phyloP scores from a whole-genome alignment of 768 basidiomycete genomes.

The Neoboletus magnificus region DNA sequence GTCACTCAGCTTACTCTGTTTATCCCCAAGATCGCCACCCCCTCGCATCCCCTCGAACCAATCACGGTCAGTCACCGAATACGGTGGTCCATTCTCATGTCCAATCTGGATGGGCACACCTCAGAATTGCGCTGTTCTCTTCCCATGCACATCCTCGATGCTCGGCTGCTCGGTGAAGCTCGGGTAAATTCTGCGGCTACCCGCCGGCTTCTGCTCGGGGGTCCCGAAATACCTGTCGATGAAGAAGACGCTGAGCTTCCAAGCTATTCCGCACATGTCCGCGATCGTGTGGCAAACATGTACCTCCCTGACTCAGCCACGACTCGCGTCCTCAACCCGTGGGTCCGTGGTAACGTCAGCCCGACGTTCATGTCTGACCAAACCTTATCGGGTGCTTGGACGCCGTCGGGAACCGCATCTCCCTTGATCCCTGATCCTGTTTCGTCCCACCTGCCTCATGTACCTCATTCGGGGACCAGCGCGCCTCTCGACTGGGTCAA shows the following conservation, averaged over 20 bases:
- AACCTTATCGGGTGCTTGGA: constrained; percentile 17
- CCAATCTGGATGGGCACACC: constrained; percentile 86
- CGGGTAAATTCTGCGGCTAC: constrained; percentile 68
- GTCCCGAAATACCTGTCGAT: constrained; percentile 34
- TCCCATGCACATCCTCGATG: constrained; percentile 80
- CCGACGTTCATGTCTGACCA: constrained; percentile 29
- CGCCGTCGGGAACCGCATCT: constrained; percentile 36
- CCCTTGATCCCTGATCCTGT: constrained; percentile 37
- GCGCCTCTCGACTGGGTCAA: constrained; percentile 76
- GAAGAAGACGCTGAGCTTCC: constrained; percentile 74
- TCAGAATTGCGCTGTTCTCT: constrained; percentile 95
- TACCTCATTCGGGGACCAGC: constrained; percentile 41
- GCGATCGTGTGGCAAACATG: constrained; percentile 85
- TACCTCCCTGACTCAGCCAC: constrained; percentile 62
- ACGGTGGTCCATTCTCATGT: constrained; percentile 74
- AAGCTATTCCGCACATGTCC: constrained; percentile 84
- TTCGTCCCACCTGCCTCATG: constrained; percentile 35
- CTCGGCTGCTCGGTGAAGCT: constrained; percentile 71
- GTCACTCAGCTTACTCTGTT: constrained; percentile 58
- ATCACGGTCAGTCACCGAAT: constrained; percentile 75
- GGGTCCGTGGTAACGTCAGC: constrained; percentile 44
- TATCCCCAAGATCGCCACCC: constrained; percentile 60
- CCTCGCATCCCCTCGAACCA: constrained; percentile 74
- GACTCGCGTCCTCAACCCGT: constrained; percentile 63
- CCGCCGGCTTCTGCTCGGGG: constrained; percentile 49